Evolutionary conservation across 257 asterid genomes (phyloP).

Genomic region (Datura wrightii): DNA sequence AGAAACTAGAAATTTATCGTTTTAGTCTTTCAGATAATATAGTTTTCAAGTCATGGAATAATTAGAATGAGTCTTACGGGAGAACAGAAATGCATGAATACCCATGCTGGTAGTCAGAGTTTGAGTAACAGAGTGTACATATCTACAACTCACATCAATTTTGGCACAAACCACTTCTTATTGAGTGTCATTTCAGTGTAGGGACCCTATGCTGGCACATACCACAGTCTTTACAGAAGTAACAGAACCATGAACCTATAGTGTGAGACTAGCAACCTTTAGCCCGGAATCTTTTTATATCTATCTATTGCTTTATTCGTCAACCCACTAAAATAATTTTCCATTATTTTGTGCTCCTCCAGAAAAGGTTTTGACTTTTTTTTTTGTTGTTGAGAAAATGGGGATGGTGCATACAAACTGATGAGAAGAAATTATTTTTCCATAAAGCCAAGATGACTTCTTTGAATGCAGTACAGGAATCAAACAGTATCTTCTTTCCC

Average conservation of each 20-base stretch:
- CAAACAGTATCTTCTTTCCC: neutral
- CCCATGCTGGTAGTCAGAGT: neutral
- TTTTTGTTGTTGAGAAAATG: neutral
- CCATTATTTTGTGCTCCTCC: neutral
- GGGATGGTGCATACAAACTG: neutral
- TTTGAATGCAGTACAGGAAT: neutral
- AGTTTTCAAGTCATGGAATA: neutral
- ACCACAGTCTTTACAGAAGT: neutral
- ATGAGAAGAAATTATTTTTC: too few species aligned
- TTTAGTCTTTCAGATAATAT: neutral
- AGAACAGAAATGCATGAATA: neutral
- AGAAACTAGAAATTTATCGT: constrained; percentile 13
- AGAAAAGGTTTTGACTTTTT: neutral
- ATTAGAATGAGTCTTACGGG: neutral
- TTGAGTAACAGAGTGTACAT: constrained; percentile 3
- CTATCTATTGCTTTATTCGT: neutral
- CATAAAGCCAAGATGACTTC: neutral
- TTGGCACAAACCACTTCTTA: neutral
- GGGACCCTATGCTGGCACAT: neutral
- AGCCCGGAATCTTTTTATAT: neutral
- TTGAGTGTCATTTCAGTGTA: neutral
- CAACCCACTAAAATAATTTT: neutral
- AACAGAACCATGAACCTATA: neutral
- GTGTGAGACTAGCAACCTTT: neutral
- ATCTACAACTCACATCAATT: neutral